phyloP scores from a whole-genome alignment of 106 monocot species.

The Dendrobium chrysotoxum region DNA sequence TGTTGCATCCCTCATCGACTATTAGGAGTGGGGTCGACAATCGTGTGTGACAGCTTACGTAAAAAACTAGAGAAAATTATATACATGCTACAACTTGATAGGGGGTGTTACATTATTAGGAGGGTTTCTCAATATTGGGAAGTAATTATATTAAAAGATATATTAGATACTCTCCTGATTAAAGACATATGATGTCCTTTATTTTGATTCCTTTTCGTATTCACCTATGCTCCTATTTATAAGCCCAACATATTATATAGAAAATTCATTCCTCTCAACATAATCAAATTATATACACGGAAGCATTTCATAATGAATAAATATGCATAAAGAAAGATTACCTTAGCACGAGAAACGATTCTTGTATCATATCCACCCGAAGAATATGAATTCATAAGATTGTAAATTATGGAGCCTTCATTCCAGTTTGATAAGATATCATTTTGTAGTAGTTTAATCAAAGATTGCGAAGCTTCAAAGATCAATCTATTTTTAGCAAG shows the following conservation, averaged over 20 bases:
- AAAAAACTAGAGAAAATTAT: not conserved
- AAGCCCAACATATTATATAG: not conserved
- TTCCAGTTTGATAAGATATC: conserved; percentile 45
- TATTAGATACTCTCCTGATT: not conserved
- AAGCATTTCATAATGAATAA: not conserved
- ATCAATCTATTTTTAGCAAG: not conserved
- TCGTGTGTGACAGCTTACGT: too few species aligned
- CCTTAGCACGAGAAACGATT: conserved; percentile 48
- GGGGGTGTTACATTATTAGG: not conserved
- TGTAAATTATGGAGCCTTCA: conserved; percentile 26
- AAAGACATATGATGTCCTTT: not conserved
- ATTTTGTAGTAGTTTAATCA: conserved; percentile 4
- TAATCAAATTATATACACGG: not conserved
- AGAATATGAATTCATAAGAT: conserved; percentile 41
- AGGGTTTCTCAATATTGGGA: not conserved
- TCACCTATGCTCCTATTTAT: not conserved
- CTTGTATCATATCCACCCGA: conserved; percentile 32
- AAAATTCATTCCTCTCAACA: not conserved
- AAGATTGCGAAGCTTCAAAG: conserved; percentile 12
- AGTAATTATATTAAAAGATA: not conserved
- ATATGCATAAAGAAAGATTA: not conserved
- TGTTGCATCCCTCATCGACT: too few species aligned
- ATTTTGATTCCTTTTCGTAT: not conserved
- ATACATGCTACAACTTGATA: not conserved
- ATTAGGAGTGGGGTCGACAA: too few species aligned